Conservation (phyloP, 2,329 filamentous ascomycete species). For the Claviceps sp. region DNA sequence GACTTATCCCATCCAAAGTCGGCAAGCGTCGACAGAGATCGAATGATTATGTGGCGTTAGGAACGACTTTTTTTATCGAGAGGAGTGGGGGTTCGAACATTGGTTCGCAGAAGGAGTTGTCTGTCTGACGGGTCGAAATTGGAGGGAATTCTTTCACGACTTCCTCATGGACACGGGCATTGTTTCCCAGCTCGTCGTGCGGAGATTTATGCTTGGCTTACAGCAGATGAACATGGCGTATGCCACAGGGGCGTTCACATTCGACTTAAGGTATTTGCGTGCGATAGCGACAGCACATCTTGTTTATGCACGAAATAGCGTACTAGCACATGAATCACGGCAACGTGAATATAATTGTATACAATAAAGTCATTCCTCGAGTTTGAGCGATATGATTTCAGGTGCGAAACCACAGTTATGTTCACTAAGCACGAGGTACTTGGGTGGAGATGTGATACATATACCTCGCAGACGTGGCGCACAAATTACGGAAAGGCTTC, state of each 20-base stretch:
- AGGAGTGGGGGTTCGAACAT: neutral
- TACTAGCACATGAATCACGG: neutral
- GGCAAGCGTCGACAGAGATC: neutral
- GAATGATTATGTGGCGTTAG: neutral
- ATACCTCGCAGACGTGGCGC: neutral
- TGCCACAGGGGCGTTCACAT: neutral
- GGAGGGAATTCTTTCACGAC: neutral
- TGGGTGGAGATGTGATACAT: neutral
- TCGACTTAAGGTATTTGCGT: neutral
- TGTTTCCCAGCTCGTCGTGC: neutral
- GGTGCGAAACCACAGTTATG: neutral
- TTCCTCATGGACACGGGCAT: neutral
- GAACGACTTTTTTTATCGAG: neutral
- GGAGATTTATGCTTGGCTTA: neutral
- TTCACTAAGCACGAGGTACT: neutral
- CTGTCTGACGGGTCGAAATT: neutral
- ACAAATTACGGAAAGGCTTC: neutral
- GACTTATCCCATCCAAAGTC: neutral
- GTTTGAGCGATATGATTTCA: neutral
- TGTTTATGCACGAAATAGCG: conserved; percentile 2
- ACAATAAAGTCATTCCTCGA: neutral
- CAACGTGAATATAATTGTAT: neutral
- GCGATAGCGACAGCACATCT: conserved; percentile 3
- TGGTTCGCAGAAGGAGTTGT: neutral
- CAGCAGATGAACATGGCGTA: neutral